Evolutionary conservation across 305 asterid species (phyloP).

Genomic region (Fraxinus sp.): DNA sequence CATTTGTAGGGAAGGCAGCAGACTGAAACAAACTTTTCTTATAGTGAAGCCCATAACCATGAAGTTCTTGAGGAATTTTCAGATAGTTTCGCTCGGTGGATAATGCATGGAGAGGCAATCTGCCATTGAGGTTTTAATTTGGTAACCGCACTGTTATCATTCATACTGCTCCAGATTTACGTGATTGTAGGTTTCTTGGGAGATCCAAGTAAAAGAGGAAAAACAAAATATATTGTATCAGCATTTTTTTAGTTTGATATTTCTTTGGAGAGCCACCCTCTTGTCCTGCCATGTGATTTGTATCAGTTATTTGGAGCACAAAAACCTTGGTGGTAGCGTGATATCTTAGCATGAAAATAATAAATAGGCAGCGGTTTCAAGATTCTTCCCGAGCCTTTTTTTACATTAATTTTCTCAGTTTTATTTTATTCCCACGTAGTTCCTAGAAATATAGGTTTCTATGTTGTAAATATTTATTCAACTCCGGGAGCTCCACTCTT

Average conservation of each 20-base stretch:
- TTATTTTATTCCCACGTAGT: conserved; percentile 16
- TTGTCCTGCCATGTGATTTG: conserved; percentile 16
- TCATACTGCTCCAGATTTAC: conserved; percentile 3
- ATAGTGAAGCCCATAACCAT: conserved; percentile 37
- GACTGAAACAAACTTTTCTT: conserved; percentile 40
- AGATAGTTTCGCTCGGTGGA: conserved; percentile 82
- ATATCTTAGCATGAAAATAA: conserved; percentile 37
- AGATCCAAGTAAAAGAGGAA: conserved; percentile 16
- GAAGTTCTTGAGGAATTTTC: conserved; percentile 76
- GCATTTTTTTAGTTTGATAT: conserved; percentile 15
- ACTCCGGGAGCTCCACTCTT: conserved; percentile 35
- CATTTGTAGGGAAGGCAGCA: conserved; percentile 33
- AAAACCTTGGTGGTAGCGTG: conserved; percentile 33
- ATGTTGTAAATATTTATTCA: conserved; percentile 30
- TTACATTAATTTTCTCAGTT: not conserved
- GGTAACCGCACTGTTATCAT: not conserved
- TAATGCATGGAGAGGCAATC: conserved; percentile 67
- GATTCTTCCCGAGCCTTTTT: conserved; percentile 38
- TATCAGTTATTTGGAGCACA: conserved; percentile 22
- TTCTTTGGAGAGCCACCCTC: conserved; percentile 4
- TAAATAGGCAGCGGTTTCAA: conserved; percentile 46
- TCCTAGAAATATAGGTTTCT: conserved; percentile 20
- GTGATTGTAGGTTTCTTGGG: not conserved
- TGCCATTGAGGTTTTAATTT: conserved; percentile 50
- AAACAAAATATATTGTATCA: conserved; percentile 4